phyloP scores from a whole-genome alignment of 768 basidiomycete genomes.

The Russula foetens region DNA sequence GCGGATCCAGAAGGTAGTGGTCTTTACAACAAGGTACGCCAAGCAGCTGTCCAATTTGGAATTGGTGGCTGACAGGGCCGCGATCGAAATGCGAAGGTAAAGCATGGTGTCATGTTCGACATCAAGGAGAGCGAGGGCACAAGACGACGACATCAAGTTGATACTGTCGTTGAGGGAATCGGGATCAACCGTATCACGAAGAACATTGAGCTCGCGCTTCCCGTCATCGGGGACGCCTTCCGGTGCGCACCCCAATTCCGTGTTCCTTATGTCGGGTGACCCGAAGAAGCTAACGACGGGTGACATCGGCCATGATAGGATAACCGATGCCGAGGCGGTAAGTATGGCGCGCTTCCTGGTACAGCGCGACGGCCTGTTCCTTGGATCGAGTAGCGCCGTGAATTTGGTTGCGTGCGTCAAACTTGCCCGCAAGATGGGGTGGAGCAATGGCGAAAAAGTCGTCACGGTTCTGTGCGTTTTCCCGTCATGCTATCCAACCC shows the following conservation, averaged over 20 bases:
- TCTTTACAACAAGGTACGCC: constrained; percentile 77
- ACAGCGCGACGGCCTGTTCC: constrained; percentile 82
- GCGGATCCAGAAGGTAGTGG: constrained; percentile 94
- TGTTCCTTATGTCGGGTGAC: not conserved
- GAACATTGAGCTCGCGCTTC: constrained; percentile 80
- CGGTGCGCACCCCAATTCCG: constrained; percentile 36
- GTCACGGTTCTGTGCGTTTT: constrained; percentile 76
- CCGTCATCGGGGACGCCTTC: constrained; percentile 84
- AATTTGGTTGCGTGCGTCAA: constrained; percentile 91
- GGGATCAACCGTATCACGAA: constrained; percentile 91
- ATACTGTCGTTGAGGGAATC: constrained; percentile 92
- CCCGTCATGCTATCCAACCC: not conserved
- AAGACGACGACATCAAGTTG: constrained; percentile 87
- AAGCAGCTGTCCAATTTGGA: not conserved
- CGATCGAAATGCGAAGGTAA: constrained; percentile 41
- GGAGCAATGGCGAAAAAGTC: constrained; percentile 59
- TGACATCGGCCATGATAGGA: constrained; percentile 35
- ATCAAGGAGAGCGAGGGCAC: constrained; percentile 89
- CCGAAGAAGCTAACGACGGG: constrained; percentile 3
- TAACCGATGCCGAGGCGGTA: constrained; percentile 90
- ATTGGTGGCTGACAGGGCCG: not conserved
- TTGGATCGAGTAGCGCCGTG: constrained; percentile 94
- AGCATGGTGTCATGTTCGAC: constrained; percentile 93
- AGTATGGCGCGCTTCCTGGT: constrained; percentile 94
- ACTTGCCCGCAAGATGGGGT: constrained; percentile 60